Percentiles rank a stretch among this genome's conserved stretches.
Evolutionary conservation across 2,329 filamentous ascomycete genomes (phyloP).

Genomic region (Colletotrichum sp.): DNA sequence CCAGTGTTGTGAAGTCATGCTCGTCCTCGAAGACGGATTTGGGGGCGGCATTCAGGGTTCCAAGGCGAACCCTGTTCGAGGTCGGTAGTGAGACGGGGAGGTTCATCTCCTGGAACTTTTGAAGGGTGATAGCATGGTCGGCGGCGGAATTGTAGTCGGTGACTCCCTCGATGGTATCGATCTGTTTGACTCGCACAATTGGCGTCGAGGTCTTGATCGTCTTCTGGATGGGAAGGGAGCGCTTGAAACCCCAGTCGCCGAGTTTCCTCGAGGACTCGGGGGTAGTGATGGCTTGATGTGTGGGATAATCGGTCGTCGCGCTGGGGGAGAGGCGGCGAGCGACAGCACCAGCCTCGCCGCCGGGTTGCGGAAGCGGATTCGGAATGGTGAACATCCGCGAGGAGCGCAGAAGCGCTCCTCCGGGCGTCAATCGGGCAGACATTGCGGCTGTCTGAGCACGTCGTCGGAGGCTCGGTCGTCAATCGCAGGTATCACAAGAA

Average conservation of each 20-base stretch:
- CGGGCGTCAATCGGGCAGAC: conserved; percentile 54
- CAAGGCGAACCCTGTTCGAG: conserved; percentile 10
- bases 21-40: conserved; percentile 66
- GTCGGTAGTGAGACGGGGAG: conserved; percentile 69
- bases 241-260: conserved; percentile 94
- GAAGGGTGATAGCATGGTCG: conserved; percentile 79
- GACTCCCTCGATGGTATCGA: conserved; percentile 86
- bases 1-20: conserved; percentile 55
- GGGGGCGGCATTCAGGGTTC: conserved; percentile 24
- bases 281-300: conserved; percentile 81
- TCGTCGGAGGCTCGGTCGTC: conserved; percentile 12
- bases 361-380: conserved; percentile 70
- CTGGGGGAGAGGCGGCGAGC: conserved; percentile 63
- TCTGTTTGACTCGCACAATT: conserved; percentile 74
- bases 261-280: conserved; percentile 72
- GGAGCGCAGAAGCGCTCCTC: conserved; percentile 75
- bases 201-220: conserved; percentile 77
- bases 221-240: conserved; percentile 77
- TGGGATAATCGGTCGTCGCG: conserved; percentile 80
- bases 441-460: conserved; percentile 24
- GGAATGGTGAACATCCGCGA: conserved; percentile 93
- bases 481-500: neutral
- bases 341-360: conserved; percentile 51
- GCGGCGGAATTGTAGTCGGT: conserved; percentile 87
- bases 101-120: conserved; percentile 86